Evolutionary conservation across 495 filamentous ascomycete species (phyloP).

Genomic region (Astrothelium subdiscretum): DNA sequence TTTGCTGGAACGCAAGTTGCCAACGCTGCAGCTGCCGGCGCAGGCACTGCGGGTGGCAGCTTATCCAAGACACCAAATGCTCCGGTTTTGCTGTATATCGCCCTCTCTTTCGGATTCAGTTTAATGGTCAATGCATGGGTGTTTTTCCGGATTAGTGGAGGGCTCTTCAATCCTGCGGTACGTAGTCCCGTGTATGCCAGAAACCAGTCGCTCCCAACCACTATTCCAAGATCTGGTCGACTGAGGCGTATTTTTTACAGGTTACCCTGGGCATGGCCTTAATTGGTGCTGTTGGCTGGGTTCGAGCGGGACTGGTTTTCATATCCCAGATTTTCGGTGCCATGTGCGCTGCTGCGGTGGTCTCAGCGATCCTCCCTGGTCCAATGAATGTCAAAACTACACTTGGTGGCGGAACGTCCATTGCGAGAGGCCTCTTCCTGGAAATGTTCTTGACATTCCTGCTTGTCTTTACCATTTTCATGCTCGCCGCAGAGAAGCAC

Average conservation of each 20-base stretch:
- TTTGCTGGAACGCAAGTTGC: constrained; percentile 22
- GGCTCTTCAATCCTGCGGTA: constrained; percentile 24
- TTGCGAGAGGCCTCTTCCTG: constrained; percentile 42
- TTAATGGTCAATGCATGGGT: constrained; percentile 24
- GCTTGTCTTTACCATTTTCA: constrained; percentile 46
- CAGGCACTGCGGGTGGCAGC: neutral
- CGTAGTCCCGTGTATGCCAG: neutral
- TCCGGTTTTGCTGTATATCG: constrained; percentile 14
- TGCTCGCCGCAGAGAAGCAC: constrained; percentile 47
- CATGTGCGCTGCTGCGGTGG: constrained; percentile 45
- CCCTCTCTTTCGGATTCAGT: constrained; percentile 21
- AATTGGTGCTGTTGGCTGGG: constrained; percentile 40
- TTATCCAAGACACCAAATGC: constrained; percentile 16
- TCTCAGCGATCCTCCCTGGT: constrained; percentile 41
- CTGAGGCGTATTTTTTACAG: constrained; percentile 4
- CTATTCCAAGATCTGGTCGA: neutral
- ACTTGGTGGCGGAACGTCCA: constrained; percentile 31
- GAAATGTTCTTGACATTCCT: constrained; percentile 42
- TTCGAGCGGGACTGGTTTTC: constrained; percentile 41
- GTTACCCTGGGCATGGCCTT: constrained; percentile 46
- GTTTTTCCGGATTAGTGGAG: constrained; percentile 23
- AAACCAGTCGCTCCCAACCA: neutral
- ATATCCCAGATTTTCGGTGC: constrained; percentile 45
- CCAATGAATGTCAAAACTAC: constrained; percentile 35
- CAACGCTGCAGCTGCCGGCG: constrained; percentile 16